Base-by-base conservation (phyloP, 1,139 yeast genomes). In the Geotrichum citri-aurantii region DNA sequence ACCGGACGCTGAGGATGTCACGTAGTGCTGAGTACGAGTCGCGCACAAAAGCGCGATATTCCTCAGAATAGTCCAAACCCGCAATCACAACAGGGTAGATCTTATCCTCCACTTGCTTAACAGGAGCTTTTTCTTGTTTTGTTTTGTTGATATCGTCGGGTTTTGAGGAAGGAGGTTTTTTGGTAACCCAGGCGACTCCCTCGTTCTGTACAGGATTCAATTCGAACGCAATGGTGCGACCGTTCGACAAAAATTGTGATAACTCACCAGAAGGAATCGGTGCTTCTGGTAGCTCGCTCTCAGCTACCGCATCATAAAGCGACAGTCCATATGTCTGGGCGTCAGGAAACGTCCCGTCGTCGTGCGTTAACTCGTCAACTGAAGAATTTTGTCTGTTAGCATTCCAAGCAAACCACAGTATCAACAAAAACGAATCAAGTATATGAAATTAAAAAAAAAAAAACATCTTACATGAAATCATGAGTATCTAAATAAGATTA, bases 71-170 rank as follows among this genome's bases (percentile, higher is more conserved):
- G 48, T 75, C 79, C 17, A 72, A 58, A 29, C 73, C 71, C 1
- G 81, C 77, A 8, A 77, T 61, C 10, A 64, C 66, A 33, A 75
- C 70, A 1, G 80, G 76, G 62, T 73, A 78, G n/a, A 80, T 60
- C 52, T 71, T 70, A 3, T 69, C 63, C 31, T 74, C 75, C 37
- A 64, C 62, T 7, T 68, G 69, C 26, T 29, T 52, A 7, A 54
- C 46, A 5, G 61, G 59, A 7, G 52, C 23, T 8, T 55, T 58
- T 8, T 42, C 48, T 54, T 37, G 51, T 53, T 27, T 65, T 21
- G 27, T 10, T 52, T 44, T 52, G 42, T 6, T 37, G 17, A 2
- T n/a, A n/a, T 37, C 42, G 42, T 37, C 19, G 17, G 54, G n/a
- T 24, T 23, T 27, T 19, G 46, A 17, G 6, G 37, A 31, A 64